phyloP scores from a whole-genome alignment of 2,329 filamentous ascomycete species.

The Aspergillus sp. region DNA sequence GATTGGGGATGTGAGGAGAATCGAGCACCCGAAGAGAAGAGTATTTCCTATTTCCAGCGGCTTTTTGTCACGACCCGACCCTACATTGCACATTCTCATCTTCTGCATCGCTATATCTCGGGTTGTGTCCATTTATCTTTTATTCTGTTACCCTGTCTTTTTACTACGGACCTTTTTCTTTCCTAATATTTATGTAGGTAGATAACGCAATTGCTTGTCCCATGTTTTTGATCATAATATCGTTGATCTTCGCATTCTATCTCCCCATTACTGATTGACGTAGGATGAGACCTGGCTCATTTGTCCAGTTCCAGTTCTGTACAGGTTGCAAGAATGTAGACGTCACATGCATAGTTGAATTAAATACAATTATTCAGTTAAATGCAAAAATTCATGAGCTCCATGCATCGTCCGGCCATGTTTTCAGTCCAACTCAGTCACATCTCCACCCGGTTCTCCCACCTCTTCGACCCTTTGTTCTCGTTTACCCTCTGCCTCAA shows the following conservation, averaged over 20 bases:
- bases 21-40: conserved; percentile 5
- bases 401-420: neutral
- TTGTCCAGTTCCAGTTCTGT: too few relatives aligned
- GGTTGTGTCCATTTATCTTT: conserved; percentile 1
- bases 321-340: too few relatives aligned
- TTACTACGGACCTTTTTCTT: conserved; percentile 14
- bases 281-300: too few relatives aligned
- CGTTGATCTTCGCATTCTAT: neutral
- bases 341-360: neutral
- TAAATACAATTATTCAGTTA: neutral
- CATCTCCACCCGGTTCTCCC: conserved; percentile 51
- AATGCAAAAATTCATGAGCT: neutral
- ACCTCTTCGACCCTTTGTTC: conserved; percentile 47
- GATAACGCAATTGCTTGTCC: conserved; percentile 9
- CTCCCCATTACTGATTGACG: too few relatives aligned
- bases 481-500: conserved; percentile 57
- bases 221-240: neutral
- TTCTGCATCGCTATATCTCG: neutral
- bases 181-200: conserved; percentile 20
- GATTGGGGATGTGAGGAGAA: conserved; percentile 1
- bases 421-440: conserved; percentile 37
- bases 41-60: conserved; percentile 8
- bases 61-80: conserved; percentile 7
- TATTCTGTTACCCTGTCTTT: conserved; percentile 13
- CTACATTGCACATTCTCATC: conserved; percentile 1